Conservation (phyloP, 78 protist species). For the Tieghemostelium lacteum region DNA sequence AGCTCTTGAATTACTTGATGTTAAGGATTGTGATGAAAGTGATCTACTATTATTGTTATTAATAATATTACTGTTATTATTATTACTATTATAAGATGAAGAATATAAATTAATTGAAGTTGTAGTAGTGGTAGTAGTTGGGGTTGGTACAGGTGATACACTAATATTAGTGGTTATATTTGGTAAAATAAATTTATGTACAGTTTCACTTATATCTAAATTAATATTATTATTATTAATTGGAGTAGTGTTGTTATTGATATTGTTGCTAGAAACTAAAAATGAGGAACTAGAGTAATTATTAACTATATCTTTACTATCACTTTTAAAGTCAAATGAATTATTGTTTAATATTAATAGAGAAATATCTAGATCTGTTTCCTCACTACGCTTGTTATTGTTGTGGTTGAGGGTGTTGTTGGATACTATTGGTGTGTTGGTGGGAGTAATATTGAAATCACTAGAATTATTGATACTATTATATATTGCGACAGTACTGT, state of each 20-base stretch:
- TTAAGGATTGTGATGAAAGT: constrained; percentile 7
- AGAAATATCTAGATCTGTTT: no score
- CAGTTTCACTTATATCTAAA: not conserved
- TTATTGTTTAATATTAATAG: no score
- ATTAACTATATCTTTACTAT: not conserved
- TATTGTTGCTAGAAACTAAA: not conserved
- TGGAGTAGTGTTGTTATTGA: not conserved
- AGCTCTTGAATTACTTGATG: not conserved
- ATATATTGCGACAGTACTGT: no score
- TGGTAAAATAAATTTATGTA: no score
- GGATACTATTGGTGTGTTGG: not conserved
- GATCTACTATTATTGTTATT: not conserved
- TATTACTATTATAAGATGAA: not conserved
- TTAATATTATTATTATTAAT: constrained; percentile 1
- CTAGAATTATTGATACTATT: no score
- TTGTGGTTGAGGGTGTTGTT: not conserved
- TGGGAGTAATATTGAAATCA: no score
- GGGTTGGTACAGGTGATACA: not conserved
- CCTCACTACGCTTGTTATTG: no score
- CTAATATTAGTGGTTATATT: no score
- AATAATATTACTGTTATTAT: not conserved
- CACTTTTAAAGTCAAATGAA: no score
- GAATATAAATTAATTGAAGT: not conserved
- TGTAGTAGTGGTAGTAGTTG: not conserved
- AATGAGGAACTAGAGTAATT: not conserved